Evolutionary conservation across 1,284 basidiomycete species (phyloP).

Genomic region (Trichosporon coremiiforme): DNA sequence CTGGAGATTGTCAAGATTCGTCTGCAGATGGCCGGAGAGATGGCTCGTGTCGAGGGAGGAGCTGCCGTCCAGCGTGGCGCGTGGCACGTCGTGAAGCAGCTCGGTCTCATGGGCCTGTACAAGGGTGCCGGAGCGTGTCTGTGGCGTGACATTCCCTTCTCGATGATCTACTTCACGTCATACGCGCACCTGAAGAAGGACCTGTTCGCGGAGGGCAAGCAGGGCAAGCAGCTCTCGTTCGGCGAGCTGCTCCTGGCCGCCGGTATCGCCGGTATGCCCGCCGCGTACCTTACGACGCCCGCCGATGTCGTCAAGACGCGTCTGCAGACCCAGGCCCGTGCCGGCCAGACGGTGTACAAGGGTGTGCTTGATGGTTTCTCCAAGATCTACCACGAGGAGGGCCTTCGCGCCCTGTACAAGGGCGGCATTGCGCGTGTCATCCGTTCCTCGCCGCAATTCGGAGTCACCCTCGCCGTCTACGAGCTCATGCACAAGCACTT

Average conservation of each 20-base stretch:
- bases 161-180: conserved; percentile 60
- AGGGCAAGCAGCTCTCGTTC: conserved; percentile 90
- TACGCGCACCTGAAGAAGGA: conserved; percentile 67
- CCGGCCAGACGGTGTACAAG: conserved; percentile 90
- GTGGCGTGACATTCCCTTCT: conserved; percentile 80
- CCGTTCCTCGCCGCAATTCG: conserved; percentile 65
- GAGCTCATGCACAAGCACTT: conserved; percentile 73
- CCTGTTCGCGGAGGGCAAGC: conserved; percentile 91
- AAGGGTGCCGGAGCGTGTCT: conserved; percentile 59
- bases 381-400: conserved; percentile 73
- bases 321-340: conserved; percentile 90
- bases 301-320: conserved; percentile 97
- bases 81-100: conserved; percentile 85
- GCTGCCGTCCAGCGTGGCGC: conserved; percentile 80
- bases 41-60: conserved; percentile 70
- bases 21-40: conserved; percentile 86
- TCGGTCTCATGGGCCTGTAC: conserved; percentile 91
- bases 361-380: conserved; percentile 85
- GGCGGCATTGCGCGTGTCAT: conserved; percentile 75
- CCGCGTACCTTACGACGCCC: conserved; percentile 42
- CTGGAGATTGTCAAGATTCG: conserved; percentile 86
- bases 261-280: conserved; percentile 76
- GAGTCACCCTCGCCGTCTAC: conserved; percentile 88
- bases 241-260: conserved; percentile 74
- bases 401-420: conserved; percentile 78